Conservation (phyloP, 2,329 filamentous ascomycete species). For the Penicillium paneum region DNA sequence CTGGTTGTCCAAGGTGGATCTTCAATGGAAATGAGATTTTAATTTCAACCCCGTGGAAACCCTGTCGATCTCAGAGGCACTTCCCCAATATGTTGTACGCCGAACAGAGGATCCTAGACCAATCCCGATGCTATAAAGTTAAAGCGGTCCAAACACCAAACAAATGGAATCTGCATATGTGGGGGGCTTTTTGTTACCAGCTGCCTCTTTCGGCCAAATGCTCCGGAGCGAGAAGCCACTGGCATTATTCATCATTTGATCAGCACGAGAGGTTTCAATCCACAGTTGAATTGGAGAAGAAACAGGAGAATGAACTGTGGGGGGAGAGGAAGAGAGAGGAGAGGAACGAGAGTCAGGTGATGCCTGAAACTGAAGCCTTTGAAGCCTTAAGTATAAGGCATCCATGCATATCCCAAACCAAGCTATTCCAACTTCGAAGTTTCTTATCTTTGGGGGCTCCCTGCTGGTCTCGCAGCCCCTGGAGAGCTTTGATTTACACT, state of each 20-base stretch:
- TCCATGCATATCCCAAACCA: background rate
- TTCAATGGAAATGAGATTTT: background rate
- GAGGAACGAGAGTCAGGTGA: background rate
- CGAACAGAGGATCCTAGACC: slow-evolving; percentile 21
- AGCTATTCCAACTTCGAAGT: background rate
- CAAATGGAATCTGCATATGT: background rate
- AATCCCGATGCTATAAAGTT: slow-evolving; percentile 11
- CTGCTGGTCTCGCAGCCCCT: background rate
- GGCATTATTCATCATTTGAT: background rate
- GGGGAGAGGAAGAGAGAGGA: background rate
- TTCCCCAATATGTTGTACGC: slow-evolving; percentile 12
- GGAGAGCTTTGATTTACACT: background rate
- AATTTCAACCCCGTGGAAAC: slow-evolving; percentile 15
- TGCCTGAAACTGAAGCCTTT: slow-evolving; percentile 10
- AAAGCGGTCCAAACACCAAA: background rate
- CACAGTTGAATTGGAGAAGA: background rate
- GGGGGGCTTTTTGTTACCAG: background rate
- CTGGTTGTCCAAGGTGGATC: background rate
- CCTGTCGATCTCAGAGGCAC: slow-evolving; percentile 22
- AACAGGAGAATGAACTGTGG: background rate
- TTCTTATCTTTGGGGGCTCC: background rate
- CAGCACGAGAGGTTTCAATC: background rate
- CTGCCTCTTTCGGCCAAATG: slow-evolving; percentile 4
- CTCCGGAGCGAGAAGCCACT: background rate
- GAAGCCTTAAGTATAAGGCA: background rate